These are phyloP conservation scores for Dillenia turbinata DNA, from an alignment of 164 flowering plant genomes.

Conservation along the genomic window DNA sequence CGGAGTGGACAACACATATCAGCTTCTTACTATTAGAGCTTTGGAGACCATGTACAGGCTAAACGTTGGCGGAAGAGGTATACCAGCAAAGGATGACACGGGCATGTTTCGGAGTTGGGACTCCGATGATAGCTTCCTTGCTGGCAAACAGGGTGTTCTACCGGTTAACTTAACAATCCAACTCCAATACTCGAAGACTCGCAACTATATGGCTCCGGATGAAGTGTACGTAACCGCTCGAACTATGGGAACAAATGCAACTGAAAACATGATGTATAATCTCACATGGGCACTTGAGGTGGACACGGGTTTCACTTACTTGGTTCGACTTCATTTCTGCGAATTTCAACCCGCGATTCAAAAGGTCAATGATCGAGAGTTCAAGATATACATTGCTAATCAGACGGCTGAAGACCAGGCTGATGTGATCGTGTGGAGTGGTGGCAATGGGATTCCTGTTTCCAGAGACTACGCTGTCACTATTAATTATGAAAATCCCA, in stretches of 20 bases:
- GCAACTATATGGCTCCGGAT: constrained; percentile 19
- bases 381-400: constrained; percentile 23
- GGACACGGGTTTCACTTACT: constrained; percentile 29
- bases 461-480: constrained; percentile 24
- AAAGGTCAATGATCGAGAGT: constrained; percentile 3
- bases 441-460: constrained; percentile 13
- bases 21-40: constrained; percentile 1
- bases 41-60: background rate
- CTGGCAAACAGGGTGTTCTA: background rate
- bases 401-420: constrained; percentile 12
- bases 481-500: background rate
- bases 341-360: constrained; percentile 8
- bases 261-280: background rate
- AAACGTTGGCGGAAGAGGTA: background rate
- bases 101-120: background rate
- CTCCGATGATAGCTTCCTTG: background rate
- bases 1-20: background rate
- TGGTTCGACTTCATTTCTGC: constrained; percentile 42
- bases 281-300: constrained; percentile 34
- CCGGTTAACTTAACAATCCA: too few species aligned
- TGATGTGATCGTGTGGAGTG: constrained; percentile 20
- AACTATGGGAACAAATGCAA: constrained; percentile 4
- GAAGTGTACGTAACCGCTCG: constrained; percentile 20
- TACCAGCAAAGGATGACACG: background rate
- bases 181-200: constrained; percentile 4